Evolutionary conservation across 2,329 filamentous ascomycete genomes (phyloP).

Genomic region (Remersonia thermophila): DNA sequence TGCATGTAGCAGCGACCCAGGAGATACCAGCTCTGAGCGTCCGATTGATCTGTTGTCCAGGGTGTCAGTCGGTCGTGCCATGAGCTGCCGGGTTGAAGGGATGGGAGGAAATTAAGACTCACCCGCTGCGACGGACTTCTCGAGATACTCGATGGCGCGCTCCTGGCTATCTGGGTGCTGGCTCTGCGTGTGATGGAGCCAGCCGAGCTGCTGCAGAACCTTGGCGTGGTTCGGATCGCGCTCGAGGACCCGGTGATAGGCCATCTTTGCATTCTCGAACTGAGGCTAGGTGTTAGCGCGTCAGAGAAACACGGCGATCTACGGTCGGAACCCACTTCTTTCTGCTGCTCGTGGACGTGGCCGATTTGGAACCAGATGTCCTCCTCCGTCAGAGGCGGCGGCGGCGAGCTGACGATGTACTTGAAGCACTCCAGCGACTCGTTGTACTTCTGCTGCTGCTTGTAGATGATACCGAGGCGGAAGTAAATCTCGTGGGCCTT

Average conservation of each 20-base stretch:
- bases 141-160: conserved; percentile 89
- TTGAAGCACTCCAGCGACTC: conserved; percentile 98
- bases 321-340: conserved; percentile 59
- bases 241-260: conserved; percentile 86
- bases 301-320: background rate
- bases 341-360: conserved; percentile 96
- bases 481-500: conserved; percentile 99
- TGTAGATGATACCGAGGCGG: conserved; percentile 97
- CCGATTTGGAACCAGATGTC: conserved; percentile 99
- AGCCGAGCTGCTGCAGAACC: conserved; percentile 92
- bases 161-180: conserved; percentile 85
- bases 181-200: conserved; percentile 95
- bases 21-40: conserved; percentile 97
- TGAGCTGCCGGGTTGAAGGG: conserved; percentile 5
- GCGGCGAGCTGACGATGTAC: conserved; percentile 90
- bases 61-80: conserved; percentile 18
- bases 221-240: conserved; percentile 94
- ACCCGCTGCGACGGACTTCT: conserved; percentile 92
- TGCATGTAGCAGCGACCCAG: conserved; percentile 98
- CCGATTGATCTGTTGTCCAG: conserved; percentile 59
- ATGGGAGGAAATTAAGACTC: conserved; percentile 25
- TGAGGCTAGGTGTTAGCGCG: conserved; percentile 26
- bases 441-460: conserved; percentile 87
- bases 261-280: conserved; percentile 87
- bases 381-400: conserved; percentile 84